These are phyloP conservation scores for Santalum album DNA, from an alignment of 164 flowering plant species.

Conservation along the genomic window DNA sequence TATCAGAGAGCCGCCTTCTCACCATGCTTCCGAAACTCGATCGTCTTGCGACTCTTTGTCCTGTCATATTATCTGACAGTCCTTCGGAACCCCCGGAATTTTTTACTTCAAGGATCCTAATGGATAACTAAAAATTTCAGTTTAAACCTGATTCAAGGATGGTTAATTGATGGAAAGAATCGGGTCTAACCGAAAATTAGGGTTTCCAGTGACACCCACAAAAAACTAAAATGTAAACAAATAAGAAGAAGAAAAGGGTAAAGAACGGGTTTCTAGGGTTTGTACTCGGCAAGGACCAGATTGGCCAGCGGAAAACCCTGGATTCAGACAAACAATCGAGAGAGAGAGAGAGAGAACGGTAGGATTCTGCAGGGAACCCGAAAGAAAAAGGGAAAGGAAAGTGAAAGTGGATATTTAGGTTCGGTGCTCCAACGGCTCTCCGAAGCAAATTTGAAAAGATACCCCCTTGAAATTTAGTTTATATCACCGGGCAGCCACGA, in stretches of 20 bases:
- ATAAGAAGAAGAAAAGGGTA: no score
- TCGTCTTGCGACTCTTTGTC: conserved; percentile 30
- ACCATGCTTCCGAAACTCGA: conserved; percentile 31
- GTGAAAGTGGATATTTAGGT: background rate
- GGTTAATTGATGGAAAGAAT: no score
- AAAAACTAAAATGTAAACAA: no score
- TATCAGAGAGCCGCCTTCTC: conserved; percentile 54
- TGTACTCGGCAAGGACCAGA: no score
- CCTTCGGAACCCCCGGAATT: background rate
- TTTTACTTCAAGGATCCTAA: conserved; percentile 1
- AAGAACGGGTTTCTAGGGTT: no score
- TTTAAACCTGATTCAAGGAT: no score
- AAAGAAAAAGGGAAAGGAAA: no score
- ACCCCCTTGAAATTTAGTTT: no score
- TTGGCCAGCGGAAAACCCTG: no score
- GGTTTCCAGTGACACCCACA: no score
- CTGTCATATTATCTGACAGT: conserved; percentile 20
- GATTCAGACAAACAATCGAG: background rate
- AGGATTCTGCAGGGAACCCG: background rate
- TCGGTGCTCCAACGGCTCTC: conserved; percentile 21
- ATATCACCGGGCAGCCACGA: no score
- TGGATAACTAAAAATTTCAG: background rate
- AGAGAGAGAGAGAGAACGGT: background rate
- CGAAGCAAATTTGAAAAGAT: conserved; percentile 1
- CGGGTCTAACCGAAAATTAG: no score